phyloP scores from a whole-genome alignment of 768 basidiomycete species.

The Fistulinella prunicolor region DNA sequence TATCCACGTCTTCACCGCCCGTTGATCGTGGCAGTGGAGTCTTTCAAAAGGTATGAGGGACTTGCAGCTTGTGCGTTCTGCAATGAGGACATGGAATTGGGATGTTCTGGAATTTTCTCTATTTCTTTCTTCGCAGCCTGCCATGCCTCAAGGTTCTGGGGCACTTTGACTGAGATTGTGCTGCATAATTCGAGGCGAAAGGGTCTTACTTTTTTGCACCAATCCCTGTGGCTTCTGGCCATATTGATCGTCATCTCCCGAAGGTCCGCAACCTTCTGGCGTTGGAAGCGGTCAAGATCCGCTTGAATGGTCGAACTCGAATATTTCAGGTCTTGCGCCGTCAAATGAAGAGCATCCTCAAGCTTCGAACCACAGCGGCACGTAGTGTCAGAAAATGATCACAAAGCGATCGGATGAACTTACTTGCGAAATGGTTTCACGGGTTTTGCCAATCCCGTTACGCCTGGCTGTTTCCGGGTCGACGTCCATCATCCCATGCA shows the following conservation, averaged over 20 bases:
- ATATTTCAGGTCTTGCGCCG: conserved; percentile 93
- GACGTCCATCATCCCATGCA: conserved; percentile 98
- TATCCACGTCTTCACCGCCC: conserved; percentile 42
- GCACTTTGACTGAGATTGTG: conserved; percentile 16
- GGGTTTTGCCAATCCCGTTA: conserved; percentile 90
- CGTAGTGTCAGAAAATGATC: conserved; percentile 12
- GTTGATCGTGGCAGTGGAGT: conserved; percentile 70
- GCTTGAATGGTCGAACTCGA: conserved; percentile 95
- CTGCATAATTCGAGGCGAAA: conserved; percentile 1
- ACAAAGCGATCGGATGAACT: conserved; percentile 18
- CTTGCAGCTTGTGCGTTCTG: conserved; percentile 34
- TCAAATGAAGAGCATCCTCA: conserved; percentile 90
- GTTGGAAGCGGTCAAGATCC: conserved; percentile 95
- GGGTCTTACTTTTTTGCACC: conserved; percentile 84
- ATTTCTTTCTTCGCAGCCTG: conserved; percentile 93
- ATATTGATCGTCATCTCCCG: conserved; percentile 91
- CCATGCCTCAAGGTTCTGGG: conserved; percentile 94
- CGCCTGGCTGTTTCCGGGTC: conserved; percentile 95
- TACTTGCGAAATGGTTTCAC: conserved; percentile 94
- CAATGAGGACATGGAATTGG: conserved; percentile 59
- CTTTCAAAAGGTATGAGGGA: conserved; percentile 48
- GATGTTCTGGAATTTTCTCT: conserved; percentile 86
- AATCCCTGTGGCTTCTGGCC: conserved; percentile 88
- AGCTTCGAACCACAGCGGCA: conserved; percentile 50
- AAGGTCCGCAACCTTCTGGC: conserved; percentile 96